These are phyloP conservation scores for Camellia sinensis DNA, from an alignment of 148 eudicot genomes.

Conservation along the genomic window DNA sequence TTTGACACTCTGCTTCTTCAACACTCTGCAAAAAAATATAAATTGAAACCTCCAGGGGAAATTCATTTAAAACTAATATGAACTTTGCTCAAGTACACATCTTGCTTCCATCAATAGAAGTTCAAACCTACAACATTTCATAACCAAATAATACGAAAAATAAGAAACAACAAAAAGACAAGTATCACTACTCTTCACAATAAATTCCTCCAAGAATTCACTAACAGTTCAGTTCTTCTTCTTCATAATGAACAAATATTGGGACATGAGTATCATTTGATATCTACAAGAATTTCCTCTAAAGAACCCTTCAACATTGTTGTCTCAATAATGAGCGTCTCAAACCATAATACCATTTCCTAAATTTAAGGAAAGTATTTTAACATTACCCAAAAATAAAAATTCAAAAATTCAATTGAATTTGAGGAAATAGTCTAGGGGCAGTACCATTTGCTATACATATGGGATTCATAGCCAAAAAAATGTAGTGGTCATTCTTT, in stretches of 20 bases:
- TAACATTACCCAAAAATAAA: no score
- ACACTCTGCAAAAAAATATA: constrained; percentile 54
- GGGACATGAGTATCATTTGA: background rate
- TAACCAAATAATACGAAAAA: background rate
- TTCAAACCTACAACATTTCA: background rate
- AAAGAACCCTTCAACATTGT: no score
- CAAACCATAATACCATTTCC: no score
- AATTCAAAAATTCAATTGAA: no score
- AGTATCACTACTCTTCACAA: background rate
- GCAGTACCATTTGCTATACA: no score
- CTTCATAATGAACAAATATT: background rate
- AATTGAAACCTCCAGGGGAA: background rate
- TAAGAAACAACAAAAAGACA: background rate
- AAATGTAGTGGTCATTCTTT: no score
- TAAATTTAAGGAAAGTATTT: no score
- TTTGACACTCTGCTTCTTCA: constrained; percentile 95
- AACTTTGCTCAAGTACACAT: constrained; percentile 1
- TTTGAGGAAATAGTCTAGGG: no score
- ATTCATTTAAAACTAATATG: background rate
- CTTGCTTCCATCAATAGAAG: background rate
- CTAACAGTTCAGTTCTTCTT: background rate
- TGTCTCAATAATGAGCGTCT: no score
- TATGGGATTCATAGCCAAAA: no score
- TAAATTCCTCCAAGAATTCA: background rate
- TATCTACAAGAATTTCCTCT: no score